Evolutionary conservation across 139 green algal genomes (phyloP).

Genomic region (Spirogloea muscicola): DNA sequence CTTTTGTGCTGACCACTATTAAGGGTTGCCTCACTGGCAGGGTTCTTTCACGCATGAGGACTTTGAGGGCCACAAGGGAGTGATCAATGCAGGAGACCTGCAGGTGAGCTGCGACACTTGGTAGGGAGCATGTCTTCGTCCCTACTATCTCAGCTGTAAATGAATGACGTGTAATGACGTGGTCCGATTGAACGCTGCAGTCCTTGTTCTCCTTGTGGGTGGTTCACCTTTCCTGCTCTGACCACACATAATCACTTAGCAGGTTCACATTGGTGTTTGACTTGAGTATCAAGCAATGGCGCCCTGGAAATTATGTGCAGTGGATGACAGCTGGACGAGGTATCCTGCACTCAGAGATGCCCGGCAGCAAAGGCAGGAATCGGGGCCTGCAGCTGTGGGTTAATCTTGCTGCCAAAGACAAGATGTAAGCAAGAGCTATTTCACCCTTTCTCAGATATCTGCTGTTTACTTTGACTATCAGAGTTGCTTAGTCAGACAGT

Average conservation of each 20-base stretch:
- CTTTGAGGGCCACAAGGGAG: slow-evolving; percentile 42
- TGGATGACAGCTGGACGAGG: slow-evolving; percentile 56
- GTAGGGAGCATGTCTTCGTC: too few relatives aligned
- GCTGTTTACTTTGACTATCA: too few relatives aligned
- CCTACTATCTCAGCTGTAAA: background rate
- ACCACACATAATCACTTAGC: too few relatives aligned
- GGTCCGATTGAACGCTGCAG: background rate
- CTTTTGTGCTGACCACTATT: too few relatives aligned
- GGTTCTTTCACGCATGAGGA: slow-evolving; percentile 47
- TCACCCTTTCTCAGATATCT: too few relatives aligned
- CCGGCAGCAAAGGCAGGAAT: slow-evolving; percentile 1
- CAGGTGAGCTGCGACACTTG: slow-evolving; percentile 10
- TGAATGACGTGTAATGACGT: background rate
- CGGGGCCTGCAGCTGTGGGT: slow-evolving; percentile 54
- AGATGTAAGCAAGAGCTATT: slow-evolving; percentile 55
- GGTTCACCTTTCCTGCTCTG: too few relatives aligned
- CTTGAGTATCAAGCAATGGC: too few relatives aligned
- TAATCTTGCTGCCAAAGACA: slow-evolving; percentile 52
- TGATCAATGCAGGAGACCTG: slow-evolving; percentile 33
- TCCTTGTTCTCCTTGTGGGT: background rate
- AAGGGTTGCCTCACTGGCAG: too few relatives aligned
- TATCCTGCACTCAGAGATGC: slow-evolving; percentile 53
- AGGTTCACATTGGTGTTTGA: too few relatives aligned
- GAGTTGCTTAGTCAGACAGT: too few relatives aligned
- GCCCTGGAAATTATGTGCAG: slow-evolving; percentile 47